Base-by-base conservation (phyloP, 805 yeast genomes). In the Debaryomyces prosopidis region DNA sequence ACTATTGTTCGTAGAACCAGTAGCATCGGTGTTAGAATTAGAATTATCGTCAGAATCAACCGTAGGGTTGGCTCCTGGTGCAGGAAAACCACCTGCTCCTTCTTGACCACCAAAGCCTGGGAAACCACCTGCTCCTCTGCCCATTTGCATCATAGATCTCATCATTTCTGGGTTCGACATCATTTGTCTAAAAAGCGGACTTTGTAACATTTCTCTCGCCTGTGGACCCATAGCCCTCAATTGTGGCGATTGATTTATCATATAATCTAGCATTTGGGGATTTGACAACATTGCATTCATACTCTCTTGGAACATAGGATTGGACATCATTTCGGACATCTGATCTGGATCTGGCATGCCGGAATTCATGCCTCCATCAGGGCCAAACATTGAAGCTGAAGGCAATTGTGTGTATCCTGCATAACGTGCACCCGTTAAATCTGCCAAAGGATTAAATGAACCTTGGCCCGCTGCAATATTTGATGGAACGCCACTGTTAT, bases 351-450 rank as follows among this genome's bases (percentile, higher is more conserved):
- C 83, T 10, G 96, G 91, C 56, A 84, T 69, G 38, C 79, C 80
- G 11, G 56, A 52, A 36, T 84, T 84, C 88, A 86, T 80, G 14
- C 97, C 98, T 34, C 96, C 96, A 64, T 91, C 97, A 20, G 96
- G 91, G 1, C 97, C 97, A 70, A 92, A 90, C 86, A 89, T 79
- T 38, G 84, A 80, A 1, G 89, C 89, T 3, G 87, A 77, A 4
- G 99, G 98, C 66, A 94, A 74, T 57, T 89, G 91, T 6, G 90
- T 79, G 56, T 82, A 84, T 1, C 99, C 99, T 2, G 98, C 97
- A 60, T 90, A 94, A 44, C 97, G 81, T 1, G 98, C 98, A 40
- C 96, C 92, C 0, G 98, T 92, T 52, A 92, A 74, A 52, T 87
- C 97, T 9, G 96, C 91, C 58, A 94, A 75, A 31, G 96, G 96